Conservation (phyloP, 805 yeast genomes). For the Ogataea salicorniae region DNA sequence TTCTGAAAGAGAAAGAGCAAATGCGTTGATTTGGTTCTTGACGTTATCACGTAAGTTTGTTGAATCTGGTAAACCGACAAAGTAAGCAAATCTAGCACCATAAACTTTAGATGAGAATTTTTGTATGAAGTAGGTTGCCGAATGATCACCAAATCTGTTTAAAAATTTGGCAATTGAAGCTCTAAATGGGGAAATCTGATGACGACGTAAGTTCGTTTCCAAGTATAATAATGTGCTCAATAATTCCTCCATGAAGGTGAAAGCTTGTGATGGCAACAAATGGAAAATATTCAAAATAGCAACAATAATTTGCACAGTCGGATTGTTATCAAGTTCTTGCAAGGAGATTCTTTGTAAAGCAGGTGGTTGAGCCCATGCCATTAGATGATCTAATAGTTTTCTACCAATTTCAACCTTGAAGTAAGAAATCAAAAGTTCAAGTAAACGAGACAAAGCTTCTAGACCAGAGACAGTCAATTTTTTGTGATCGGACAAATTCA, state of each 20-base stretch:
- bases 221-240: constrained; percentile 68
- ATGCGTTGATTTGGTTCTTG: constrained; percentile 46
- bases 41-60: constrained; percentile 51
- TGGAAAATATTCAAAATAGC: constrained; percentile 91
- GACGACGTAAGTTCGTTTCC: constrained; percentile 80
- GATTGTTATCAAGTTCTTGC: constrained; percentile 74
- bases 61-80: constrained; percentile 53
- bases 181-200: constrained; percentile 84
- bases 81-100: constrained; percentile 64
- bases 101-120: constrained; percentile 59
- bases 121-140: constrained; percentile 62
- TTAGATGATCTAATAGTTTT: constrained; percentile 84
- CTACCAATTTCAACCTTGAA: constrained; percentile 96
- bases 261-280: constrained; percentile 86
- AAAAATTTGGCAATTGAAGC: constrained; percentile 84
- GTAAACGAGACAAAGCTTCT: constrained; percentile 81
- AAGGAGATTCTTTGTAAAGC: constrained; percentile 71
- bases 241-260: constrained; percentile 83
- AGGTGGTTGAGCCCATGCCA: constrained; percentile 91
- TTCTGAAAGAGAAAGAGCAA: constrained; percentile 38
- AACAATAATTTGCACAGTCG: constrained; percentile 78
- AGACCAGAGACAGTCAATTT: constrained; percentile 83
- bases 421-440: constrained; percentile 83
- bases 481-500: constrained; percentile 92
- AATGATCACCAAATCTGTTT: constrained; percentile 73